Evolutionary conservation across 2,329 filamentous ascomycete genomes (phyloP).

Genomic region (Hymenoscyphus scutula): DNA sequence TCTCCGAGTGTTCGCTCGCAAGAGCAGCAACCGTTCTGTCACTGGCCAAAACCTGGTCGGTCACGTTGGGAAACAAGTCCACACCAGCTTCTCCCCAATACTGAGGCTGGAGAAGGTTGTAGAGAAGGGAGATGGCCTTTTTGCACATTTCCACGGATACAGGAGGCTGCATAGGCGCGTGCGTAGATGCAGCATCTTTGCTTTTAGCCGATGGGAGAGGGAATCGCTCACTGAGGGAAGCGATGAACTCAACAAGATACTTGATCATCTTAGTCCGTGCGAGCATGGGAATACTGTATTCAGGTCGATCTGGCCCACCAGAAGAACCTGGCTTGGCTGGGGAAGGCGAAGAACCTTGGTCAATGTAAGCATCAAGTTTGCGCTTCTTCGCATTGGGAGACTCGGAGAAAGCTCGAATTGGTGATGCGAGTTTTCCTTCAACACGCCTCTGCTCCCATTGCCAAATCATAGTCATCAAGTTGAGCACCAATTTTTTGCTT

Average conservation of each 20-base stretch:
- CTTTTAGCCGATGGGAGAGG: conserved; percentile 69
- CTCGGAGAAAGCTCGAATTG: conserved; percentile 51
- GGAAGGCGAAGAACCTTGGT: conserved; percentile 52
- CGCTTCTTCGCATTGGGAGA: conserved; percentile 75
- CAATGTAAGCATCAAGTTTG: conserved; percentile 57
- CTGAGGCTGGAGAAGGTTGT: conserved; percentile 79
- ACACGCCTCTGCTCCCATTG: conserved; percentile 87
- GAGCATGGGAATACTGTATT: conserved; percentile 65
- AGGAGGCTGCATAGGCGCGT: conserved; percentile 48
- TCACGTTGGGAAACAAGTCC: conserved; percentile 86
- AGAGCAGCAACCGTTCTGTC: conserved; percentile 69
- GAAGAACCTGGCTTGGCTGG: conserved; percentile 44
- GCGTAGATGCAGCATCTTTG: conserved; percentile 49
- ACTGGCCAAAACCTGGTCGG: conserved; percentile 77
- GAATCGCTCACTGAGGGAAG: conserved; percentile 82
- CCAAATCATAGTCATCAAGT: conserved; percentile 87
- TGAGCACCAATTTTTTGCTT: conserved; percentile 85
- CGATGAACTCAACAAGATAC: conserved; percentile 94
- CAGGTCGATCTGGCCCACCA: conserved; percentile 52
- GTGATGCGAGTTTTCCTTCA: conserved; percentile 50
- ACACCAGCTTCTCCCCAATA: conserved; percentile 93
- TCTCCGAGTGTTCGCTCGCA: conserved; percentile 57
- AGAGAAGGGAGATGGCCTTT: conserved; percentile 77
- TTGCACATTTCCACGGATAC: conserved; percentile 76
- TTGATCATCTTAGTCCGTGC: conserved; percentile 82